Base-by-base conservation (phyloP, 345 rosid species). In the Corymbia maculata region DNA sequence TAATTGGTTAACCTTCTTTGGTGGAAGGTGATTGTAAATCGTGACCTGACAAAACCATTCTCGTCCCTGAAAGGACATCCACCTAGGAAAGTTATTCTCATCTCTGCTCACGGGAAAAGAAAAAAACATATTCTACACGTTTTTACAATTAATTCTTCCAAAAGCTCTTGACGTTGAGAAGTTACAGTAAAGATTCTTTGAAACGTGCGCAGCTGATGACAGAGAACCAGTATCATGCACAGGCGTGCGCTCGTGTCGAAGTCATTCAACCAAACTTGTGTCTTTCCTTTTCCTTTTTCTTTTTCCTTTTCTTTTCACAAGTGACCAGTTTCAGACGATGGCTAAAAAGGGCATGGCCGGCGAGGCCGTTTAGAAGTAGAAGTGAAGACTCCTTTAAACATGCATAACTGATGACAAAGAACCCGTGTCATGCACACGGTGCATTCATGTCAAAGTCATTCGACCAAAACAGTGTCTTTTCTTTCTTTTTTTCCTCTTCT, bases 361-460 rank as follows among this genome's bases (percentile, higher is more conserved):
- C 42, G 42, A 36, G 42, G 42, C 42, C 4, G 4, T 64, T 64
- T 14, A 14, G 19, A 0, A n/a, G 17, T n/a, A 0, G 0, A 64
- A n/a, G 9, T 64, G 75, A 64, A 64, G 36, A n/a, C 42, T 64
- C 42, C 6, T n/a, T 64, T n/a, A 17, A 64, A 64, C 75, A 36
- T 3, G 75, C 19, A n/a, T 7, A 13, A 64, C 16, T n/a, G 75
- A 64, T 64, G 75, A n/a, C 9, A 13, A 19, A n/a, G 36, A n/a
- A 64, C 17, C 8, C 0, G 36, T 13, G 36, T 64, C 70, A 3
- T 64, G 70, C 70, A n/a, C 75, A 28, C 9, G 36, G 5, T 24
- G 66, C 64, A 6, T 24, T 28, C 66, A 26, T 10, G 66, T 59
- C 0, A 0, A 59, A 26, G 66, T 26, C 66, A 26, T 26, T 26